Base-by-base conservation (phyloP, 306 rosid species). In the Luffa acutangula region DNA sequence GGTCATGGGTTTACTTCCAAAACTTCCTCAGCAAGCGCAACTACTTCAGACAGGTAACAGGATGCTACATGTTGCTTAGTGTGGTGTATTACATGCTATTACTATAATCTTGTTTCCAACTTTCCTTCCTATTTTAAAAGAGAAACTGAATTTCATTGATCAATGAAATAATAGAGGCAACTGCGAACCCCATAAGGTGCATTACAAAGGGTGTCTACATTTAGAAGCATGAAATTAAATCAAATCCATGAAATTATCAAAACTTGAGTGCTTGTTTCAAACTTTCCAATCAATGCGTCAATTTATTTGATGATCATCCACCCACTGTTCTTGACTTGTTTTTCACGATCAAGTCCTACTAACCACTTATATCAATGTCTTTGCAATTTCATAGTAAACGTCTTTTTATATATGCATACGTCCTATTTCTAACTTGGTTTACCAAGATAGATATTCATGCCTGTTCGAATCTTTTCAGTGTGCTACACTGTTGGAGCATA, bases 401-500 rank as follows among this genome's bases (percentile, higher is more conserved):
- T 70, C 56, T 46, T 79, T 78, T 62, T 64, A 80, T 41, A 34
- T 69, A 43, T 60, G 34, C 79, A 4, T 9, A 37, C 33, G 21
- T 51, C 31, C 46, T 33, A 36, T 51, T 37, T 53, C 34, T 8
- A 53, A 51, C 46, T 75, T 75, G 25, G 62, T 36, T 75, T 6
- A 17, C 36, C 25, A 10, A 49, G 36, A 43, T 73, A 42, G 15
- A 62, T 72, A 62, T 73, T 56, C 78, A 71, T 82, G 79, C 54
- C 48, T 69, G 59, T 36, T 33, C 52, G 13, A 80, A 84, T 59
- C 62, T 79, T 89, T 89, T 85, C 91, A 96, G 99, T 93, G 83
- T 96, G 99, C 87, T 80, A 86, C 73, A 91, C 97, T 42, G 88
- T 93, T 75, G 99, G 99, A 84, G 97, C 96, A 57, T 96, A 96